These are phyloP conservation scores for Echium plantagineum DNA, from an alignment of 257 asterid species.

Conservation along the genomic window DNA sequence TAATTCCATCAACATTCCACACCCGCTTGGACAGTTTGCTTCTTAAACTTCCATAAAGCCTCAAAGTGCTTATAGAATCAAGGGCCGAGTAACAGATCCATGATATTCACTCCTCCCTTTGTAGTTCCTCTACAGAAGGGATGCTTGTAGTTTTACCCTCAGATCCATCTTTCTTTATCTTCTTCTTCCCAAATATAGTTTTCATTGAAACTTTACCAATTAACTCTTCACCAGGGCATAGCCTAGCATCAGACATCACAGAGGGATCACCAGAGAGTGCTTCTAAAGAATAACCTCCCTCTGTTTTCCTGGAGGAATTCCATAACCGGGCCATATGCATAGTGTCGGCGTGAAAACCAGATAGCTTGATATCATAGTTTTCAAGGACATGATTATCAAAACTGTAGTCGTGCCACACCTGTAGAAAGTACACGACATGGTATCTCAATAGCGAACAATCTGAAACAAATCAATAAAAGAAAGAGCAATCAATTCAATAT, in stretches of 20 bases:
- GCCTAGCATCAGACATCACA: slow-evolving; percentile 65
- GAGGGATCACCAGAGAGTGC: slow-evolving; percentile 62
- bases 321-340: slow-evolving; percentile 99
- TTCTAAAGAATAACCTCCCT: slow-evolving; percentile 93
- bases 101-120: slow-evolving; percentile 48
- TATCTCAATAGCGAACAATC: too few species aligned
- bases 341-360: slow-evolving; percentile 91
- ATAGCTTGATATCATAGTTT: slow-evolving; percentile 66
- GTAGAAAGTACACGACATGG: too few species aligned
- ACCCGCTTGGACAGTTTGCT: slow-evolving; percentile 39
- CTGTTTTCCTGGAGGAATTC: slow-evolving; percentile 72
- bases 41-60: slow-evolving; percentile 77
- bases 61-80: slow-evolving; percentile 83
- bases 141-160: slow-evolving; percentile 65
- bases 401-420: slow-evolving; percentile 99
- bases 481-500: slow-evolving; percentile 11
- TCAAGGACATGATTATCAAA: slow-evolving; percentile 84
- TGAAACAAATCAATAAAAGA: too few species aligned
- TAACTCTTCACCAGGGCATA: slow-evolving; percentile 44
- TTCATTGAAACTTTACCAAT: slow-evolving; percentile 93
- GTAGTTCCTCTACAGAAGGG: slow-evolving; percentile 87
- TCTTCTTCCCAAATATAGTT: slow-evolving; percentile 64
- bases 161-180: slow-evolving; percentile 75
- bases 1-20: slow-evolving; percentile 65
- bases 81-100: slow-evolving; percentile 94